Evolutionary conservation across 441 rosid species (phyloP), one percentile per base, ranked within the genome.

Genomic region (Adansonia grandidieri): DNA sequence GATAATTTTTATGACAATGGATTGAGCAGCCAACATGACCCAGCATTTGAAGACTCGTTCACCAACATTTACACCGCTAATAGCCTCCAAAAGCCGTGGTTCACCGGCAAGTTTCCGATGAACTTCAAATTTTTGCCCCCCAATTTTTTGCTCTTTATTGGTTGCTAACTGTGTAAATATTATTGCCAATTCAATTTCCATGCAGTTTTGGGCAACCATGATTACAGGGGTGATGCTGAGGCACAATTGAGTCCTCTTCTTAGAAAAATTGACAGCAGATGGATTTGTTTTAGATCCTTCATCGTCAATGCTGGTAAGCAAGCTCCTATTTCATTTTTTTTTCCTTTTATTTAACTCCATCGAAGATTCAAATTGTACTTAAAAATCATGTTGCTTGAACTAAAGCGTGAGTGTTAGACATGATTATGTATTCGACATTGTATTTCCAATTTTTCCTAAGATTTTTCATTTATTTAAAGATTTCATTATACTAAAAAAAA

Each of bases 1-100:
- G 97, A 93, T 76, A 93, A 93, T 71, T 91, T 91, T 76, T 94
- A 94, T 64, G 98, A 94, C 58, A 82, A 90, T 75, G 98, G 95
- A 24, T 78, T 92, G 62, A 82, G 68, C 8, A 82, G 86, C 53
- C 87, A 82, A 64, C 45, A 87, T 28, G 98, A 93, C 65, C 71
- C 81, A 0, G 86, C 89, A 0, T 93, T 93, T 74, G 74, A 79
- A 51, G 87, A 93, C 44, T 93, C 98, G 6, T 93, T 93, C 68
- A 71, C 88, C 8, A 54, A 82, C 0, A 87, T 93, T 78, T 93
- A 92, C 88, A 86, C 91, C 2, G 90, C 91, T 5, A 61, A 85
- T 0, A 86, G 97, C 83, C 86, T 93, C 5, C 97, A 91, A 76
- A 92, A 84, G 83, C 91, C 80, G 78, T 93, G 97, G 97, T 92